A percentile compares a stretch with the other conserved stretches of the same genome.
These are phyloP conservation scores for Colletotrichum musae DNA, from an alignment of 2,329 filamentous ascomycete genomes.

Conservation along the genomic window DNA sequence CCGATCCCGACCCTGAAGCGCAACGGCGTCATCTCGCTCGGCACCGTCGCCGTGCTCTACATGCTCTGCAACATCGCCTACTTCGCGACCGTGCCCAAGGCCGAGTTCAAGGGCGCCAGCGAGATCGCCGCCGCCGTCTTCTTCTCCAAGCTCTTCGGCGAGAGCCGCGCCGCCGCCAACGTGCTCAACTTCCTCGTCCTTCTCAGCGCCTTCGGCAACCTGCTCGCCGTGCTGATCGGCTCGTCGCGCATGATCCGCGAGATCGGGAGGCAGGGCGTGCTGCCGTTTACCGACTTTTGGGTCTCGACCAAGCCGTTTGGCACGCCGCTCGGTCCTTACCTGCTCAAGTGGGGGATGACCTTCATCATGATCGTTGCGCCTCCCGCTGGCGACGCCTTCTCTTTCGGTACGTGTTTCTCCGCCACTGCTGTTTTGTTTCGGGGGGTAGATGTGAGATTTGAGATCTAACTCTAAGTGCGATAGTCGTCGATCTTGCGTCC, in stretches of 20 bases:
- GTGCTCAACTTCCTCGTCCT: slow-evolving; percentile 71
- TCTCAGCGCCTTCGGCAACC: slow-evolving; percentile 71
- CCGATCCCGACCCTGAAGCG: slow-evolving; percentile 69
- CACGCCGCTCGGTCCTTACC: slow-evolving; percentile 72
- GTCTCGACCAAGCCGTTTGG: slow-evolving; percentile 74
- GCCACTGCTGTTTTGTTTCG: slow-evolving; percentile 7
- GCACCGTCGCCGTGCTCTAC: slow-evolving; percentile 68
- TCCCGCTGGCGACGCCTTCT: slow-evolving; percentile 75
- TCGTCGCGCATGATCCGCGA: slow-evolving; percentile 71
- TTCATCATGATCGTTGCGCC: slow-evolving; percentile 72
- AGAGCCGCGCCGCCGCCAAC: slow-evolving; percentile 57
- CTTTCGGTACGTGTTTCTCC: slow-evolving; percentile 61
- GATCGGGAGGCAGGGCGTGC: slow-evolving; percentile 73
- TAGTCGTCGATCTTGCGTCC: slow-evolving; percentile 70
- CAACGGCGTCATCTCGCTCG: slow-evolving; percentile 64
- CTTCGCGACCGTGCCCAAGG: slow-evolving; percentile 67
- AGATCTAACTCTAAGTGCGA: neutral
- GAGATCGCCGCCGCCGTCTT: slow-evolving; percentile 71
- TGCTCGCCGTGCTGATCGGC: slow-evolving; percentile 69
- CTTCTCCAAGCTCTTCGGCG: slow-evolving; percentile 71
- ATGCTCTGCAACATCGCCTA: slow-evolving; percentile 73
- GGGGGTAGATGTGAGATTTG: neutral
- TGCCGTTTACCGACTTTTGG: slow-evolving; percentile 74
- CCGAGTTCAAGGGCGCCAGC: slow-evolving; percentile 66
- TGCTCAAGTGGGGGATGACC: slow-evolving; percentile 70